These are phyloP conservation scores for Helichrysum umbraculigerum DNA, from an alignment of 129 eudicot genomes.

Conservation along the genomic window DNA sequence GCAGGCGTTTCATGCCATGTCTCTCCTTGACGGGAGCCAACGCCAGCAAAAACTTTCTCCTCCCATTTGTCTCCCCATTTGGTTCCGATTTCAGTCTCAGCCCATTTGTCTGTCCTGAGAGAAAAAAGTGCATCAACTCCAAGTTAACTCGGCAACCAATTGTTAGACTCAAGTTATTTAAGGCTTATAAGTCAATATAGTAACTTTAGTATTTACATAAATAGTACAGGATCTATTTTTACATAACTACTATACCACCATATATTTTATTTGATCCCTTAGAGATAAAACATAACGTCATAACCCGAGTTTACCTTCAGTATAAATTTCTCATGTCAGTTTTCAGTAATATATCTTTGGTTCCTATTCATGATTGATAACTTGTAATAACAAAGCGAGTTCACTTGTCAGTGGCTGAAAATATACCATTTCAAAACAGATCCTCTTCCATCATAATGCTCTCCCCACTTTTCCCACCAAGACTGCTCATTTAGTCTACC, in stretches of 20 bases:
- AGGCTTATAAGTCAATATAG: not conserved
- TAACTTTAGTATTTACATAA: not conserved
- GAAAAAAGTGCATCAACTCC: conserved; percentile 6
- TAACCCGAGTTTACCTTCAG: conserved; percentile 47
- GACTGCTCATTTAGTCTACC: conserved; percentile 92
- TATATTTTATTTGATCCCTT: conserved; percentile 45
- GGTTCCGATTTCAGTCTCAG: conserved; percentile 83
- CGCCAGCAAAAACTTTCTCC: conserved; percentile 81
- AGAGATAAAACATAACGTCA: no score
- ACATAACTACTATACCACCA: conserved; percentile 36
- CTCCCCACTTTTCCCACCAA: conserved; percentile 99
- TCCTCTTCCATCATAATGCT: conserved; percentile 94
- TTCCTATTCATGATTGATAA: no score
- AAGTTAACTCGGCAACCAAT: conserved; percentile 9
- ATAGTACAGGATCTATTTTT: not conserved
- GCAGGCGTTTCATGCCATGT: conserved; percentile 88
- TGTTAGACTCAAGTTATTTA: not conserved
- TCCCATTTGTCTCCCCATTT: conserved; percentile 99
- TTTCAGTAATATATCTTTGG: no score
- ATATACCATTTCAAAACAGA: conserved; percentile 84
- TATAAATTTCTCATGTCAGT: no score
- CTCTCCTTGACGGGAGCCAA: conserved; percentile 98
- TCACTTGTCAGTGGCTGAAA: not conserved
- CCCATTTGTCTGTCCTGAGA: conserved; percentile 97
- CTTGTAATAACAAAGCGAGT: conserved; percentile 75